Conservation (phyloP, 2,329 filamentous ascomycete genomes). For the Aureobasidium zeae region DNA sequence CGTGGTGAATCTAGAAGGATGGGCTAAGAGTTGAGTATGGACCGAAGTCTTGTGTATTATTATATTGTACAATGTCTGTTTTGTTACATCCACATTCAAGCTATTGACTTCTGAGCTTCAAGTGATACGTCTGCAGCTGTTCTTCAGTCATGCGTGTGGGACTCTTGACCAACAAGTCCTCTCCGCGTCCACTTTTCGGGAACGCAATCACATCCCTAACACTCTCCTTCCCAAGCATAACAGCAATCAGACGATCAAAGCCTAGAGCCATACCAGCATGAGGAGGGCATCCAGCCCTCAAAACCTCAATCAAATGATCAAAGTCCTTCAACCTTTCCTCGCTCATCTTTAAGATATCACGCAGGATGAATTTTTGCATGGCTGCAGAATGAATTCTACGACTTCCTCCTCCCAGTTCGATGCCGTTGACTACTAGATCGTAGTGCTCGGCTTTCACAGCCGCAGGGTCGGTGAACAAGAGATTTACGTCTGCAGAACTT, state of each 20-base stretch:
- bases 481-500: constrained; percentile 59
- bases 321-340: constrained; percentile 68
- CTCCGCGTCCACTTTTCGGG: constrained; percentile 83
- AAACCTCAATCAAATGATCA: constrained; percentile 70
- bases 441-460: constrained; percentile 77
- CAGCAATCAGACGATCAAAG: constrained; percentile 75
- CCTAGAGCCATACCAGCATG: constrained; percentile 90
- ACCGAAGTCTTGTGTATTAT: neutral
- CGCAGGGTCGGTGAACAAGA: constrained; percentile 63
- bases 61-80: constrained; percentile 1
- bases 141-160: constrained; percentile 59
- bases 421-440: constrained; percentile 89
- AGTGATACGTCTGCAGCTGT: constrained; percentile 51
- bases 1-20: constrained; percentile 54
- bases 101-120: constrained; percentile 29
- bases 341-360: constrained; percentile 71
- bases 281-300: constrained; percentile 80
- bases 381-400: constrained; percentile 79
- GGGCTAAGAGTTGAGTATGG: constrained; percentile 45
- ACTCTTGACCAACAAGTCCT: constrained; percentile 73
- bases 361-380: constrained; percentile 77
- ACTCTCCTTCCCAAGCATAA: constrained; percentile 66
- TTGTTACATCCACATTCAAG: neutral
- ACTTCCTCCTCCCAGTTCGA: constrained; percentile 88
- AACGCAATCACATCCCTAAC: constrained; percentile 94